These are phyloP conservation scores for Coleophoma cylindrospora DNA, from an alignment of 2,329 filamentous ascomycete genomes.

Conservation along the genomic window DNA sequence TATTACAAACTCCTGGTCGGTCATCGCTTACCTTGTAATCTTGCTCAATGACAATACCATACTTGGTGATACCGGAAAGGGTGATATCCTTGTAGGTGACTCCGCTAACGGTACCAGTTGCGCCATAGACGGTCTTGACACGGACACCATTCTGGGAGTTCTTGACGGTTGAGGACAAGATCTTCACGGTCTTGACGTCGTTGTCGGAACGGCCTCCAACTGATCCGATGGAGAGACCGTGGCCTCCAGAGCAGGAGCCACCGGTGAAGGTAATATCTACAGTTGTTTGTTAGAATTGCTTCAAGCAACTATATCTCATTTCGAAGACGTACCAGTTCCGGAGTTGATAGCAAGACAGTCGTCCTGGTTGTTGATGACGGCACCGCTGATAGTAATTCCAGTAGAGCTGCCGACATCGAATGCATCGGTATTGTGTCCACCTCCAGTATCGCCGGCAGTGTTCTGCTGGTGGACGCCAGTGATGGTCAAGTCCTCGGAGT, in stretches of 20 bases:
- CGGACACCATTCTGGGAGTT: conserved; percentile 49
- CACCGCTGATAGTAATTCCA: conserved; percentile 41
- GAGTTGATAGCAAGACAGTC: conserved; percentile 52
- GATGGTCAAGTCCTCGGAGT: conserved; percentile 35
- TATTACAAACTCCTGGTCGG: too few relatives aligned
- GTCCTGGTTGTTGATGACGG: conserved; percentile 49
- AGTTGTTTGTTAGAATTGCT: too few relatives aligned
- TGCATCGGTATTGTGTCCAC: conserved; percentile 47
- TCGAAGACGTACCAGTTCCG: conserved; percentile 28
- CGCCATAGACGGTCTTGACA: conserved; percentile 48
- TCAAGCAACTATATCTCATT: too few relatives aligned
- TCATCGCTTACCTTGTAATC: conserved; percentile 32
- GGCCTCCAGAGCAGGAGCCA: conserved; percentile 5
- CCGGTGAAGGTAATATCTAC: conserved; percentile 4
- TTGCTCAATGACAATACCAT: conserved; percentile 52
- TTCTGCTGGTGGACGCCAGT: conserved; percentile 49
- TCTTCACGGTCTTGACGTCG: conserved; percentile 42
- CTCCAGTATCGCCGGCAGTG: conserved; percentile 40
- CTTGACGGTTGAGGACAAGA: conserved; percentile 38
- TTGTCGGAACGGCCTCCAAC: conserved; percentile 48
- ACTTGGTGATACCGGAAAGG: conserved; percentile 39
- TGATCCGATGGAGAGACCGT: conserved; percentile 48
- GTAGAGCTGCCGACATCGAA: conserved; percentile 40
- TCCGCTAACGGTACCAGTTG: conserved; percentile 43
- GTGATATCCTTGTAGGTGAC: conserved; percentile 46